Percentiles rank a stretch among this genome's conserved stretches.
These are phyloP conservation scores for Garcia nutans DNA, from an alignment of 345 rosid genomes.

Conservation along the genomic window DNA sequence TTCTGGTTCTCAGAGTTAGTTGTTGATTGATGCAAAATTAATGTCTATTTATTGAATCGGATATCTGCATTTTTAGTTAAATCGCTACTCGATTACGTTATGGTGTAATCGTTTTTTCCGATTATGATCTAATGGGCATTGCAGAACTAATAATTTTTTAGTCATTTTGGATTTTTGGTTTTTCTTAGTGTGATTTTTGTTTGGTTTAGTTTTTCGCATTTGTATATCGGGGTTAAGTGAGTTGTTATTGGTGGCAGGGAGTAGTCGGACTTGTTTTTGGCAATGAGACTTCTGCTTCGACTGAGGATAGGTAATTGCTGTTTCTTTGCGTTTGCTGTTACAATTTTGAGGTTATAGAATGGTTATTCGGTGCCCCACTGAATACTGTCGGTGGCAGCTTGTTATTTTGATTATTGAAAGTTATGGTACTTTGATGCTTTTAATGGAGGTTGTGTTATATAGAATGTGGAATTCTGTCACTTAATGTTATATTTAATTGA, in stretches of 20 bases:
- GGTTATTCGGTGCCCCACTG: not conserved
- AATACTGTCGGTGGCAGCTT: not conserved
- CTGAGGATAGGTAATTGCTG: constrained; percentile 64
- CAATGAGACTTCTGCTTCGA: constrained; percentile 68
- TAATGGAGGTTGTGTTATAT: not conserved
- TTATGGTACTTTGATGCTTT: constrained; percentile 5
- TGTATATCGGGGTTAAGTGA: not conserved
- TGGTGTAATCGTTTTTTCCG: not conserved
- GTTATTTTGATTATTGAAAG: not conserved
- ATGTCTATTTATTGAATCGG: not conserved
- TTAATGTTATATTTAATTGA: not conserved
- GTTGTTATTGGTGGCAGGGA: constrained; percentile 46
- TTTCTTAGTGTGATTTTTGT: not conserved
- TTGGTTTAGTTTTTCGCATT: not conserved
- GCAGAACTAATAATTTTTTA: too few relatives aligned
- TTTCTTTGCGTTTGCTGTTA: not conserved
- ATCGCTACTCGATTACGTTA: not conserved
- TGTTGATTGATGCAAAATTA: not conserved
- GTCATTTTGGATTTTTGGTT: not conserved
- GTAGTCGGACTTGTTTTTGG: constrained; percentile 94
- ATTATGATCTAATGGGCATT: not conserved
- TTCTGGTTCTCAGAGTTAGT: not conserved
- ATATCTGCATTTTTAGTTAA: not conserved
- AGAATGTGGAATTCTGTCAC: not conserved
- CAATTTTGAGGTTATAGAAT: not conserved